Percentiles rank a stretch among this genome's conserved stretches.
These are phyloP conservation scores for Didymella segeticola DNA, from an alignment of 2,329 filamentous ascomycete genomes.

Conservation along the genomic window DNA sequence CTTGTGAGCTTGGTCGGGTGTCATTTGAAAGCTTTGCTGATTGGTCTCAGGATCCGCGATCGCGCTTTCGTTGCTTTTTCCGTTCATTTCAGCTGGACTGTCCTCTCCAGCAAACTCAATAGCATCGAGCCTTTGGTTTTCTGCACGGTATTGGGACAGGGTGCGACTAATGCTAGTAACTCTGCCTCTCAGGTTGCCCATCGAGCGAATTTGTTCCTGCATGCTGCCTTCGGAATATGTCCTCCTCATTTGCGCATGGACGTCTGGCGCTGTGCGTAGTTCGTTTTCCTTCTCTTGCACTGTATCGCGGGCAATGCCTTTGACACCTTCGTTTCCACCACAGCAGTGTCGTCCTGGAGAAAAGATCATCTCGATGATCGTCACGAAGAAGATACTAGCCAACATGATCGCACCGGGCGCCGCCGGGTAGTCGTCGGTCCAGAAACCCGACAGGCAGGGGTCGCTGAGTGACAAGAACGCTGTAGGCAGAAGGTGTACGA, in stretches of 20 bases:
- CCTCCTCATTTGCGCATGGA: constrained; percentile 19
- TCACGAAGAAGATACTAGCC: constrained; percentile 65
- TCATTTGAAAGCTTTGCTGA: constrained; percentile 21
- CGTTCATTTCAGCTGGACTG: constrained; percentile 46
- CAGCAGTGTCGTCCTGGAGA: constrained; percentile 64
- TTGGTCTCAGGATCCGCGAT: constrained; percentile 33
- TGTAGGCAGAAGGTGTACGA: constrained; percentile 73
- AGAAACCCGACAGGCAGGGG: constrained; percentile 63
- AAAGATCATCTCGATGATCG: constrained; percentile 66
- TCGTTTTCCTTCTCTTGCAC: constrained; percentile 13
- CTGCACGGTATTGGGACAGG: constrained; percentile 36
- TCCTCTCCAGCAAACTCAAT: constrained; percentile 53
- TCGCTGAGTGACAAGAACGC: constrained; percentile 58
- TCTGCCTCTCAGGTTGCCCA: constrained; percentile 33
- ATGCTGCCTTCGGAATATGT: constrained; percentile 34
- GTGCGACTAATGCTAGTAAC: constrained; percentile 40
- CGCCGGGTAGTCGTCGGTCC: constrained; percentile 64
- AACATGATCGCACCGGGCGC: constrained; percentile 70
- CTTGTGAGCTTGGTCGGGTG: constrained; percentile 34
- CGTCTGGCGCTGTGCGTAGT: constrained; percentile 1
- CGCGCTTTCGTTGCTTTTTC: constrained; percentile 30
- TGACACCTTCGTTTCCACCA: constrained; percentile 55
- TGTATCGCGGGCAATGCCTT: constrained; percentile 27
- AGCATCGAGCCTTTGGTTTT: constrained; percentile 30
- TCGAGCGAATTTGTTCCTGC: constrained; percentile 31